Evolutionary conservation across 2,329 filamentous ascomycete species (phyloP).

Genomic region (Cryphonectria radicalis): DNA sequence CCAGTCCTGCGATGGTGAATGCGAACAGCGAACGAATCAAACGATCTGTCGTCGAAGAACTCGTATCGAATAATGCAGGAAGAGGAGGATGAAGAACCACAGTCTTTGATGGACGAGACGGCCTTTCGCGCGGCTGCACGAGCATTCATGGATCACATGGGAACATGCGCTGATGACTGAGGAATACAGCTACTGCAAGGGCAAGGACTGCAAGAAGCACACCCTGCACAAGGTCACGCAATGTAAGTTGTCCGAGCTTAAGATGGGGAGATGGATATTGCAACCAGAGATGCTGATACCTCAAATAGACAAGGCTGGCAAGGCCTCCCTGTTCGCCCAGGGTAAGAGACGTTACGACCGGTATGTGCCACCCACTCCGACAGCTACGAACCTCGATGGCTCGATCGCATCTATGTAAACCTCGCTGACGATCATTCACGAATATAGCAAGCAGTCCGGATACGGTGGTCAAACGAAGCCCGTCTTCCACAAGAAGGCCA

Average conservation of each 20-base stretch:
- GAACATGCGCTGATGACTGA: conserved; percentile 24
- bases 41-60: background rate
- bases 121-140: conserved; percentile 11
- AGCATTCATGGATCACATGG: conserved; percentile 12
- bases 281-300: conserved; percentile 16
- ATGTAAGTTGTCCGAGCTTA: conserved; percentile 42
- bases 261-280: background rate
- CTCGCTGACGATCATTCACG: conserved; percentile 14
- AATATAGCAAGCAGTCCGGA: conserved; percentile 58
- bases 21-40: background rate
- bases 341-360: conserved; percentile 99
- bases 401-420: background rate
- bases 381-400: background rate
- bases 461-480: conserved; percentile 99
- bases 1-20: conserved; percentile 5
- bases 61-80: background rate
- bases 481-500: conserved; percentile 99
- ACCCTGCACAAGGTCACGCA: conserved; percentile 81
- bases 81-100: background rate
- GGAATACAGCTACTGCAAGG: conserved; percentile 70
- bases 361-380: conserved; percentile 24
- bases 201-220: conserved; percentile 81
- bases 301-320: conserved; percentile 65
- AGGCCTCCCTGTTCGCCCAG: conserved; percentile 59
- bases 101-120: conserved; percentile 50